Evolutionary conservation across 73 alveolate genomes (phyloP), one percentile per base, ranked within the genome.

Genomic region (Paramecium octaurelia): DNA sequence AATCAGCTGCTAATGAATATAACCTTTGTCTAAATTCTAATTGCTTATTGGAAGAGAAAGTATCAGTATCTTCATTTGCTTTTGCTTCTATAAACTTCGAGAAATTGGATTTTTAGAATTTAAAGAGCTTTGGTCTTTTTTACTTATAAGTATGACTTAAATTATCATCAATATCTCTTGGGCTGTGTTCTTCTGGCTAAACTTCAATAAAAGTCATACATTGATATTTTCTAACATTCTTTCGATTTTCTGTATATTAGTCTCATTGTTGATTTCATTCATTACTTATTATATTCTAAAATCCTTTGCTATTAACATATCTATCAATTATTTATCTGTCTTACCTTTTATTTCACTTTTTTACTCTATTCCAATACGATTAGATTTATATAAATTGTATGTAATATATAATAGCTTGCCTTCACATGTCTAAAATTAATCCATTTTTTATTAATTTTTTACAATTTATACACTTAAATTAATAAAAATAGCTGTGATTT

Each of bases 281-380:
- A 64, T 64, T 27, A 64, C 84, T 64, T 64, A 20, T 34, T 64
- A 18, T 23, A 75, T 75, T 75, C 60, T 75, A 3, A 23, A 14
- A 75, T 75, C 88, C n/a, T 75, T 75, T 3, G 58, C 68, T n/a
- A 75, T 75, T 42, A 75, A 42, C 88, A 75, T 75, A 75, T 75
- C 88, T 75, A 4, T 11, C 14, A 54, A 16, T 36, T 38, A 75
- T 1, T 35, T 21, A 75, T 75, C 14, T 12, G 18, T 64, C 7
- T 29, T 24, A 75, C 88, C 88, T n/a, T 75, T 75, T 29, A 75
- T 34, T 35, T 75, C 69, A 36, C 27, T 75, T 38, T 42, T 75
- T 75, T 75, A 75, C 58, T 38, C 58, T 29, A 75, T 42, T n/a
- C 68, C 60, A 34, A 75, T 75, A 14, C 60, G 58, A 42, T 75